Base-by-base conservation (phyloP, 176 grass and related monocot genomes). In the Hyparrhenia diplandra region DNA sequence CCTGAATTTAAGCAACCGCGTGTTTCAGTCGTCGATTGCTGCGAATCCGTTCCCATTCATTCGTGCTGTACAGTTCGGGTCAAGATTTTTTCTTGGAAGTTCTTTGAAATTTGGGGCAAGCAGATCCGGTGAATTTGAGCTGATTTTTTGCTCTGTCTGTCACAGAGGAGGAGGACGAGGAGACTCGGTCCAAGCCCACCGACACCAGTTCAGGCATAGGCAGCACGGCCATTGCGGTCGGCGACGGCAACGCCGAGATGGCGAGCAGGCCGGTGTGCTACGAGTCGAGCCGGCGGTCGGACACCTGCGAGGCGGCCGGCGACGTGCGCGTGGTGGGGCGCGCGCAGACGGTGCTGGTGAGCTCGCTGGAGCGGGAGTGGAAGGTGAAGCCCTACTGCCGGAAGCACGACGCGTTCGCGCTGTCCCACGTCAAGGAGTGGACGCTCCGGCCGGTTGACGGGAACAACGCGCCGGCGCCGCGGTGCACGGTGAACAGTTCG, bases 291-390 rank as follows among this genome's bases (percentile, higher is more conserved):
- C 83, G 83, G 30, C 86, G 88, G n/a, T 94, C 91, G 1, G 70
- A 90, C 79, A 90, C 85, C 23, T 94, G 91, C 79, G 85, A 90
- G 71, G 88, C 88, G 31, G 23, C 73, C 57, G 88, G 91, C 46
- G 88, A 94, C 55, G 76, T 90, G 10, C 83, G 91, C 35, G 83
- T 94, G 64, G 41, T 55, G 55, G 88, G 85, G 1, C 80, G 69
- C 8, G 30, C 32, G 3, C 85, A 83, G 67, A 86, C 85, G 32
- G 60, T 94, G 64, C 61, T 80, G n/a, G 35, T 90, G 36, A 10
- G n/a, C 3, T 65, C 71, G 12, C 71, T 87, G 64, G 73, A 85
- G 2, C 79, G 59, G n/a, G 85, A 83, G 30, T 88, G 85, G 85
- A 83, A 62, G 74, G 68, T 83, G 36, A 94, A 80, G 79, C 91